Conservation (phyloP, 192 early-diverging fungal species). For the Phlyctochytrium arcticum region DNA sequence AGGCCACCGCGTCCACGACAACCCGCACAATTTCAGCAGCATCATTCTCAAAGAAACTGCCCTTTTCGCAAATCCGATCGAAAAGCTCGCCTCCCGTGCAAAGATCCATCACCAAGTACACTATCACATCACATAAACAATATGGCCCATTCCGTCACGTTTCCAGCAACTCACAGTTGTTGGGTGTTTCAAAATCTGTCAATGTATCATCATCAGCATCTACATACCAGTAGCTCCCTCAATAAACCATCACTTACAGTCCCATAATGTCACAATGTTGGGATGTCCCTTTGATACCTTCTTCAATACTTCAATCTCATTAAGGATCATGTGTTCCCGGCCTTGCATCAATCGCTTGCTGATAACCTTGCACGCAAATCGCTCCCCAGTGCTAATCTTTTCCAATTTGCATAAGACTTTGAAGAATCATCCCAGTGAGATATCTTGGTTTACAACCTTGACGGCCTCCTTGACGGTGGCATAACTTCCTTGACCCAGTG, state of each 20-base stretch:
- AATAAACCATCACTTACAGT: constrained; percentile 64
- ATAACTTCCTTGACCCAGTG: constrained; percentile 48
- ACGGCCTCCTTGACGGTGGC: constrained; percentile 51
- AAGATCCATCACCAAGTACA: constrained; percentile 50
- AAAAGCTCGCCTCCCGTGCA: constrained; percentile 85
- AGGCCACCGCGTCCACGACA: constrained; percentile 71
- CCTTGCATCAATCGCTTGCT: constrained; percentile 76
- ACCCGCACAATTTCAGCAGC: constrained; percentile 71
- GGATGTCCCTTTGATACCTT: constrained; percentile 72
- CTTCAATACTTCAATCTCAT: constrained; percentile 86
- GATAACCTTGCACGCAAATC: constrained; percentile 91
- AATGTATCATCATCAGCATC: constrained; percentile 52
- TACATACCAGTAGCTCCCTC: constrained; percentile 34
- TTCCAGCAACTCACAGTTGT: constrained; percentile 39
- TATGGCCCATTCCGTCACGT: not conserved
- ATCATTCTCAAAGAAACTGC: constrained; percentile 78
- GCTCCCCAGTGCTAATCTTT: constrained; percentile 64
- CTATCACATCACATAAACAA: constrained; percentile 3
- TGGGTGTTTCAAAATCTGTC: constrained; percentile 57
- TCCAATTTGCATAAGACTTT: not conserved
- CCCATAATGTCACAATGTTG: constrained; percentile 83
- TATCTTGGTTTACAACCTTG: constrained; percentile 21
- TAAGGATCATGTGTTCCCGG: constrained; percentile 83
- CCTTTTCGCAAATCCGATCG: constrained; percentile 72
- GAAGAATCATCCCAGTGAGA: not conserved